phyloP scores from a whole-genome alignment of 345 rosid genomes.

The Lumnitzera racemosa region DNA sequence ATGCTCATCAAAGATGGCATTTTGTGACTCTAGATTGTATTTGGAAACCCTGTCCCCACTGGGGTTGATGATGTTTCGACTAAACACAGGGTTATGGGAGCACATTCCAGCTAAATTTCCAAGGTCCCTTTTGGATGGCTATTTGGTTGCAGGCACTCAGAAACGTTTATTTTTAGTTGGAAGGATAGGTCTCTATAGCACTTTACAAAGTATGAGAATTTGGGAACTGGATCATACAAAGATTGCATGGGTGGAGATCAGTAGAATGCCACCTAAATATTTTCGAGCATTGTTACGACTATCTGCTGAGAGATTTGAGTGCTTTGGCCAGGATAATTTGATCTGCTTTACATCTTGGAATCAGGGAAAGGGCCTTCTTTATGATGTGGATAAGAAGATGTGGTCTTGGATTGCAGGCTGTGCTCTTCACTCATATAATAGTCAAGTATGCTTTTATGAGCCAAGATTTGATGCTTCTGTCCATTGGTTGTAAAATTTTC shows the following conservation, averaged over 20 bases:
- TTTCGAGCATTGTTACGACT: constrained; percentile 79
- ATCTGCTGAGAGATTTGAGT: constrained; percentile 95
- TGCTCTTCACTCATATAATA: constrained; percentile 92
- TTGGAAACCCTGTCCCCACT: constrained; percentile 93
- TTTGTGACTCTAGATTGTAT: constrained; percentile 81
- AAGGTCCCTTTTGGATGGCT: constrained; percentile 83
- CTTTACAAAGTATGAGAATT: constrained; percentile 92
- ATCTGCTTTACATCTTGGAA: constrained; percentile 98
- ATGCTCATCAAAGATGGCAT: constrained; percentile 93
- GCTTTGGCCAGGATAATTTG: constrained; percentile 94
- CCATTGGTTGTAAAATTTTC: constrained; percentile 10
- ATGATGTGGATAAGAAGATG: constrained; percentile 78
- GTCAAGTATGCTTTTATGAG: constrained; percentile 94
- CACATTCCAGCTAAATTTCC: constrained; percentile 95
- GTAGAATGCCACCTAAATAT: constrained; percentile 90
- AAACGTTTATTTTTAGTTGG: constrained; percentile 89
- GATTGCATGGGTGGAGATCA: constrained; percentile 78
- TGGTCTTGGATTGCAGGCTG: constrained; percentile 98
- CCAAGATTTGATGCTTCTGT: constrained; percentile 89
- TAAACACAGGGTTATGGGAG: constrained; percentile 82
- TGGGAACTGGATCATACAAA: constrained; percentile 93
- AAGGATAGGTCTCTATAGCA: constrained; percentile 89
- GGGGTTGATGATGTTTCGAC: constrained; percentile 86
- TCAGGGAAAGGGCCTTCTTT: constrained; percentile 87
- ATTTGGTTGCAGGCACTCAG: constrained; percentile 89